Conservation (phyloP, 2,329 filamentous ascomycete genomes). For the Aspergillus novoparasiticus region DNA sequence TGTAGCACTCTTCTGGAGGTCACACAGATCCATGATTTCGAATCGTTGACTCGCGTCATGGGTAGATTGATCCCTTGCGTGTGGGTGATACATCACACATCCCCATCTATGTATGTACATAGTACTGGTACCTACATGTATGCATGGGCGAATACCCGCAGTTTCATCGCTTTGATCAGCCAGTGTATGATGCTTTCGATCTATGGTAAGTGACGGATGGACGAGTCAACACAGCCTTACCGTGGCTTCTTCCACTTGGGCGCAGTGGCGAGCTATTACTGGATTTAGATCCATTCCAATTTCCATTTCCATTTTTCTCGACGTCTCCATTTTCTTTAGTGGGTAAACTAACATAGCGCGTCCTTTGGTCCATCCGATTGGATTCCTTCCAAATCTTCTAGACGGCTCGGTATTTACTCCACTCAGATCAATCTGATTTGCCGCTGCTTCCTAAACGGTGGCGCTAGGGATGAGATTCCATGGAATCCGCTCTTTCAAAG, state of each 20-base stretch:
- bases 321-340: conserved; percentile 2
- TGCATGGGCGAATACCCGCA: neutral
- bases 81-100: conserved; percentile 1
- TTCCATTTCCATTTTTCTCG: neutral
- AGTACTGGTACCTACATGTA: neutral
- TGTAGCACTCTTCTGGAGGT: neutral
- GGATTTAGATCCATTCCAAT: conserved; percentile 1
- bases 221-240: conserved; percentile 3
- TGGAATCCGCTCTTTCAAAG: conserved; percentile 8
- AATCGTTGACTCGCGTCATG: neutral
- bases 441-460: conserved; percentile 19
- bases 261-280: neutral
- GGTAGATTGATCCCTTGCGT: neutral
- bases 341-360: conserved; percentile 4
- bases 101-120: neutral
- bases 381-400: conserved; percentile 17
- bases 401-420: conserved; percentile 16
- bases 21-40: neutral
- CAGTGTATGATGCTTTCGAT: neutral
- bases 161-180: neutral
- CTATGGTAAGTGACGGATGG: neutral
- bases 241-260: neutral
- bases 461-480: conserved; percentile 25
- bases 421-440: conserved; percentile 14
- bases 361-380: conserved; percentile 22